These are phyloP conservation scores for Mucor lusitanicus DNA, from an alignment of 371 early-diverging fungal genomes.

Conservation along the genomic window DNA sequence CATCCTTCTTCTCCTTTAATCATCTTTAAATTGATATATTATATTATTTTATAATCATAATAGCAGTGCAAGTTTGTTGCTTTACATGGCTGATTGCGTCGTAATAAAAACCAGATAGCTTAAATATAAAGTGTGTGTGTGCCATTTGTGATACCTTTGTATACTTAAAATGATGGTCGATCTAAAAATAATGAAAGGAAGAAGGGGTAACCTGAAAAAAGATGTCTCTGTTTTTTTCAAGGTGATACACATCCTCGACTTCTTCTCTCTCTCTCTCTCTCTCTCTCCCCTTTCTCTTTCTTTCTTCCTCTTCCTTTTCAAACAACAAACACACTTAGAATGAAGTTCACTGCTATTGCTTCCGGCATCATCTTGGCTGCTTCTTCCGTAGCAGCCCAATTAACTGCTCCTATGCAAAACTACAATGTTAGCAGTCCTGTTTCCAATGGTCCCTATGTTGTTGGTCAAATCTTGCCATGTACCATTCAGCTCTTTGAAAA, in stretches of 20 bases:
- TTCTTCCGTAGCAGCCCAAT: conserved; percentile 28
- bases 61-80: neutral
- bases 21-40: neutral
- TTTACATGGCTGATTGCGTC: neutral
- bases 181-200: conserved; percentile 6
- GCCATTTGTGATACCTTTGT: neutral
- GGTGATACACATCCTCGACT: neutral
- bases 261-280: conserved; percentile 11
- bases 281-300: too few relatives aligned
- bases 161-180: neutral
- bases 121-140: neutral
- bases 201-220: neutral
- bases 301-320: neutral
- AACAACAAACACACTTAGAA: neutral
- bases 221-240: conserved; percentile 5
- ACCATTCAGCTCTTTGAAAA: conserved; percentile 32
- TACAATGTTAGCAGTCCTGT: conserved; percentile 45
- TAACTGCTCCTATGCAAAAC: conserved; percentile 38
- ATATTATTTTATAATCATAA: neutral
- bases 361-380: conserved; percentile 18
- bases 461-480: conserved; percentile 39
- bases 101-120: neutral
- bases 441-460: conserved; percentile 41
- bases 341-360: conserved; percentile 22
- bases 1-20: neutral